Conservation (phyloP, 306 rosid species). For the Cucumis melo region DNA sequence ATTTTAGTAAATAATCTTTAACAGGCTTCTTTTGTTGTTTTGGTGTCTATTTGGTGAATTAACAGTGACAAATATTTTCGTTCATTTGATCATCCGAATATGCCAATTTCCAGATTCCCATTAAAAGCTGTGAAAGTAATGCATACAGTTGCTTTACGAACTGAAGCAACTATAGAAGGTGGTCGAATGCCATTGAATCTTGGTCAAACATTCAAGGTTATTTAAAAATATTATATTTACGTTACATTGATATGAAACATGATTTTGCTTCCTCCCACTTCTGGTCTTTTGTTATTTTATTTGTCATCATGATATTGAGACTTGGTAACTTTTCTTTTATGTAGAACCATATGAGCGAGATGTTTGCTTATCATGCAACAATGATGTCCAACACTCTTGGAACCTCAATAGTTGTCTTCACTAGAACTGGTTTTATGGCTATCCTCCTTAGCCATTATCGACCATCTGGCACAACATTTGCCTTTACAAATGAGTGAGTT, state of each 20-base stretch:
- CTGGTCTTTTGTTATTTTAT: background rate
- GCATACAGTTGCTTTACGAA: conserved; percentile 94
- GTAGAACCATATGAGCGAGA: conserved; percentile 98
- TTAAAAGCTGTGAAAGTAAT: conserved; percentile 90
- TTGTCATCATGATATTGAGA: conserved; percentile 4
- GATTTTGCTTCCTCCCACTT: background rate
- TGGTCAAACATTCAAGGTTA: conserved; percentile 91
- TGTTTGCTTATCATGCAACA: conserved; percentile 99
- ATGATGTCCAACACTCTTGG: conserved; percentile 98
- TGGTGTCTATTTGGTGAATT: background rate
- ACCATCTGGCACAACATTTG: conserved; percentile 82
- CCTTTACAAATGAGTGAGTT: conserved; percentile 91
- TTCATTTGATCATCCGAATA: background rate
- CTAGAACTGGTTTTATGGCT: conserved; percentile 91
- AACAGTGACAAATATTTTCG: background rate
- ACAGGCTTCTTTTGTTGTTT: background rate
- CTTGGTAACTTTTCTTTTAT: conserved; percentile 4
- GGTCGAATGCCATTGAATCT: conserved; percentile 74
- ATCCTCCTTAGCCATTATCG: conserved; percentile 80
- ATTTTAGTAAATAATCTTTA: background rate
- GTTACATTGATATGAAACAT: background rate
- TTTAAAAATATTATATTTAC: background rate
- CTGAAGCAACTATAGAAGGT: conserved; percentile 71
- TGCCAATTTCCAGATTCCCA: conserved; percentile 46
- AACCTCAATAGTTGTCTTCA: conserved; percentile 86